Evolutionary conservation across 2,329 filamentous ascomycete genomes (phyloP).

Genomic region (Pseudogymnoascus sp.): DNA sequence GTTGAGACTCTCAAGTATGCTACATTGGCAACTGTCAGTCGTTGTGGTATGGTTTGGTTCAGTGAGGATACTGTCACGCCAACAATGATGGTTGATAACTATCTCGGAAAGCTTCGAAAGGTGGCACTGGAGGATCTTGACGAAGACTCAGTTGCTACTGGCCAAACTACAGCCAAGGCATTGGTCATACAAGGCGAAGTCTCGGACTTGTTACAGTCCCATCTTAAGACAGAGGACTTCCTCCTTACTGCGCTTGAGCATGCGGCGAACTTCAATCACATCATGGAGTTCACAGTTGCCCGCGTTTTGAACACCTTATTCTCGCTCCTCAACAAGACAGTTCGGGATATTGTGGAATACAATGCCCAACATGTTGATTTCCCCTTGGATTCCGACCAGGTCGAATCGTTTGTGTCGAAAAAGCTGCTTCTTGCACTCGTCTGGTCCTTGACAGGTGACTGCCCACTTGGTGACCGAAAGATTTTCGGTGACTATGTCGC

Average conservation of each 20-base stretch:
- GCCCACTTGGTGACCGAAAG: constrained; percentile 79
- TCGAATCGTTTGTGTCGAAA: constrained; percentile 84
- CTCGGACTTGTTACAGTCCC: constrained; percentile 68
- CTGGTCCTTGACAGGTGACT: constrained; percentile 95
- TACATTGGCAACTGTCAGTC: constrained; percentile 95
- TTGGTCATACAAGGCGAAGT: constrained; percentile 70
- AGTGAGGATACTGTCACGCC: constrained; percentile 94
- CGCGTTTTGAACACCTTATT: constrained; percentile 89
- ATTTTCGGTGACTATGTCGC: constrained; percentile 78
- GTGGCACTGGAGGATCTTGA: constrained; percentile 91
- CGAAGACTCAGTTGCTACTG: constrained; percentile 74
- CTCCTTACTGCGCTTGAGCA: constrained; percentile 68
- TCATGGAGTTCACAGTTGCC: constrained; percentile 95
- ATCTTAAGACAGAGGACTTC: constrained; percentile 72
- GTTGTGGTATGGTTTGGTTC: constrained; percentile 99
- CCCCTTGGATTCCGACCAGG: constrained; percentile 78
- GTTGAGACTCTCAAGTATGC: constrained; percentile 97
- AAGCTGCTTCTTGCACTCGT: constrained; percentile 87
- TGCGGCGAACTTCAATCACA: constrained; percentile 76
- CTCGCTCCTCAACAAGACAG: constrained; percentile 89
- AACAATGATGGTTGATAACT: constrained; percentile 86
- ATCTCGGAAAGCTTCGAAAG: constrained; percentile 73
- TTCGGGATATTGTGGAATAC: constrained; percentile 88
- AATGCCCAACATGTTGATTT: constrained; percentile 93
- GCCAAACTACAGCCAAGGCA: constrained; percentile 68